Evolutionary conservation across 352 stramenopile species (phyloP).

Genomic region (Phytophthora cajani): DNA sequence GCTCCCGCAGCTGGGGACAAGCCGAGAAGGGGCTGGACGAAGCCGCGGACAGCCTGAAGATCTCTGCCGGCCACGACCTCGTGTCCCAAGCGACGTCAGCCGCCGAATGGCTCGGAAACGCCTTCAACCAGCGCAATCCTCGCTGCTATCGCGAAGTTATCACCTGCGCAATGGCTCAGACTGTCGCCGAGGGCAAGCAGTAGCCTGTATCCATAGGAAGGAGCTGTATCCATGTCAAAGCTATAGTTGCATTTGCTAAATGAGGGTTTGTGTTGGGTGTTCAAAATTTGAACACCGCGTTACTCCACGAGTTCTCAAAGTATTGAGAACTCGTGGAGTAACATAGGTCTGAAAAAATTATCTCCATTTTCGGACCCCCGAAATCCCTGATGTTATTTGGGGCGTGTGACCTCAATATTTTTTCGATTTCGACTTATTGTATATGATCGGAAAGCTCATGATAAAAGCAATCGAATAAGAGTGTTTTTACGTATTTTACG

Average conservation of each 20-base stretch:
- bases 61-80: slow-evolving; percentile 33
- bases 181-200: slow-evolving; percentile 24
- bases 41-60: slow-evolving; percentile 42
- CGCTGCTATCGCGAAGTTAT: slow-evolving; percentile 47
- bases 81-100: slow-evolving; percentile 35
- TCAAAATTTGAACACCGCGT: too few relatives aligned
- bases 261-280: background rate
- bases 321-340: too few relatives aligned
- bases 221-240: background rate
- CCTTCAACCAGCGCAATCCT: slow-evolving; percentile 40
- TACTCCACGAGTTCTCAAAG: too few relatives aligned
- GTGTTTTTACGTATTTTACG: too few relatives aligned
- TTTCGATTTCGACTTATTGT: too few relatives aligned
- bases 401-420: too few relatives aligned
- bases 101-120: slow-evolving; percentile 40
- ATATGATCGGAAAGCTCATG: too few relatives aligned
- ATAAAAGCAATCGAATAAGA: too few relatives aligned
- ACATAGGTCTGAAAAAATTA: too few relatives aligned
- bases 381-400: too few relatives aligned
- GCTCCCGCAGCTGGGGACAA: slow-evolving; percentile 39
- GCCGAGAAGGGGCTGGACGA: slow-evolving; percentile 37
- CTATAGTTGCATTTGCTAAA: background rate
- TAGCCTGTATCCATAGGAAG: slow-evolving; percentile 2
- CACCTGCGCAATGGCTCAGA: slow-evolving; percentile 21
- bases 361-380: too few relatives aligned